Percentiles rank a stretch among this genome's conserved stretches.
Conservation (phyloP, 257 asterid species). For the Eustoma russellianum region DNA sequence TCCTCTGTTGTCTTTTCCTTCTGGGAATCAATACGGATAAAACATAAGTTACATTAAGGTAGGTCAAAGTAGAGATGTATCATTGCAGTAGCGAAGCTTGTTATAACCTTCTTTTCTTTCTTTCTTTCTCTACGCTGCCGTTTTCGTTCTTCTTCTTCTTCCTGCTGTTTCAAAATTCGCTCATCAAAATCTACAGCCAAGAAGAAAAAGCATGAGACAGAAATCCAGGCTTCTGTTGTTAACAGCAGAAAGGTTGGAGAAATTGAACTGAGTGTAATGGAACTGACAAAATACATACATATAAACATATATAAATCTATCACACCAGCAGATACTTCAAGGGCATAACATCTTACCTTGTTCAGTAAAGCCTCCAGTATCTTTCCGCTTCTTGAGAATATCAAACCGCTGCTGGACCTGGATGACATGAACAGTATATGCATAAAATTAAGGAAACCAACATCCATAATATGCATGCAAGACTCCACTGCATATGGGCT, state of each 20-base stretch:
- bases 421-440: conserved; percentile 8
- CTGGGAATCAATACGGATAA: conserved; percentile 29
- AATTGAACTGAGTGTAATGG: no score
- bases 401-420: conserved; percentile 97
- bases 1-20: conserved; percentile 78
- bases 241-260: neutral
- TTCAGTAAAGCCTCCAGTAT: conserved; percentile 73
- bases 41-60: neutral
- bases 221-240: neutral
- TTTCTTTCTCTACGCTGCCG: conserved; percentile 87
- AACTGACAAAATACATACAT: no score
- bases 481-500: no score
- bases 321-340: conserved; percentile 2
- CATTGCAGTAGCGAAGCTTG: neutral
- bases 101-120: conserved; percentile 89
- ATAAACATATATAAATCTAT: no score
- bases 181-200: conserved; percentile 64
- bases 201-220: conserved; percentile 5
- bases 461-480: neutral
- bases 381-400: conserved; percentile 78
- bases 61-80: neutral
- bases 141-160: conserved; percentile 96
- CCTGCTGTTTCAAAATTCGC: conserved; percentile 80
- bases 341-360: conserved; percentile 42
- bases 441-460: neutral